phyloP scores from a whole-genome alignment of 1,284 basidiomycete genomes.

The Malassezia yamatoensis region DNA sequence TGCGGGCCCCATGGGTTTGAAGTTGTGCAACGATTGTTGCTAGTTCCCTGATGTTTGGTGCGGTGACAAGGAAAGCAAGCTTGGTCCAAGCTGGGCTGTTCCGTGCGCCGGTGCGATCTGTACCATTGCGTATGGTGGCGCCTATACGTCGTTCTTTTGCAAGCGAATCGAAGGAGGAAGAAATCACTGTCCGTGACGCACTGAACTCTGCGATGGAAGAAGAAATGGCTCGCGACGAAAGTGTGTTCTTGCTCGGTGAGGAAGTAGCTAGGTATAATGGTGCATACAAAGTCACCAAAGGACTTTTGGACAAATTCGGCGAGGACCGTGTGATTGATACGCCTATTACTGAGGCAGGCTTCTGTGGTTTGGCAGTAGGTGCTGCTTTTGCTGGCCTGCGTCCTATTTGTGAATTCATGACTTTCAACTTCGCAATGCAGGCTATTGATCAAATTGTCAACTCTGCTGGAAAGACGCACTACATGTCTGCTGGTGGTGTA shows the following conservation, averaged over 20 bases:
- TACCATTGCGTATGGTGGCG: background rate
- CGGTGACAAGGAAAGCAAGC: background rate
- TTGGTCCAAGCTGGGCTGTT: background rate
- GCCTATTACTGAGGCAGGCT: conserved; percentile 91
- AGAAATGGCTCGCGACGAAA: conserved; percentile 94
- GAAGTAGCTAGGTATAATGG: conserved; percentile 74
- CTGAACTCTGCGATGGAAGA: conserved; percentile 98
- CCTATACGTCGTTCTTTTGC: background rate
- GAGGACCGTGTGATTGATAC: conserved; percentile 93
- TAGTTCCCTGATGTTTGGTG: background rate
- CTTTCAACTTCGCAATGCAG: conserved; percentile 57
- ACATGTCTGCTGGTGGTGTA: conserved; percentile 99
- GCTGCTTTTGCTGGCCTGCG: conserved; percentile 85
- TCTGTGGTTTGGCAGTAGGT: conserved; percentile 90
- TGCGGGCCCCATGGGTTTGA: background rate
- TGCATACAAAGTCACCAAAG: conserved; percentile 52
- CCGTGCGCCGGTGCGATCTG: background rate
- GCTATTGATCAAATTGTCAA: conserved; percentile 99
- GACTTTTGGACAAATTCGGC: conserved; percentile 96
- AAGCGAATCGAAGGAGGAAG: conserved; percentile 18
- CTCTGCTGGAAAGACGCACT: conserved; percentile 99
- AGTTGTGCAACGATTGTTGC: conserved; percentile 1
- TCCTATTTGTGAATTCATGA: conserved; percentile 99
- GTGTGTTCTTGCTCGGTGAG: conserved; percentile 90
- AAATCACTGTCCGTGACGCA: conserved; percentile 98